Evolutionary conservation across 768 basidiomycete genomes (phyloP).

Genomic region (Leccinum pellstonianum): DNA sequence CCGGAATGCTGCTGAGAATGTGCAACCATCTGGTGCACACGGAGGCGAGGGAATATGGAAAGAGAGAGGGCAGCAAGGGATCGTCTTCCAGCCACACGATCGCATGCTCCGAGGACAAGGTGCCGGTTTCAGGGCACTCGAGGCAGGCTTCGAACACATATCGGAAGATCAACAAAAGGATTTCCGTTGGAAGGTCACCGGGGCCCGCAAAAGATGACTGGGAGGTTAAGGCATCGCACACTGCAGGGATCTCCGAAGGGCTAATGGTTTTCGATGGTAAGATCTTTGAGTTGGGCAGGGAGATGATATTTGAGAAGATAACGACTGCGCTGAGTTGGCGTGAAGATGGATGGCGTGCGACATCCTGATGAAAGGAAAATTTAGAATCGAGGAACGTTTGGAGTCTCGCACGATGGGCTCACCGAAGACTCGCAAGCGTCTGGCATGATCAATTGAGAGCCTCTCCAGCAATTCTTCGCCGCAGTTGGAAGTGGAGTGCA

Average conservation of each 20-base stretch:
- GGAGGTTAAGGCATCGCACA: neutral
- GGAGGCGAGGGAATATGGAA: conserved; percentile 12
- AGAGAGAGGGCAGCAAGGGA: conserved; percentile 7
- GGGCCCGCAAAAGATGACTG: neutral
- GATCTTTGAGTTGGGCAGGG: neutral
- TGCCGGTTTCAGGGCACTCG: neutral
- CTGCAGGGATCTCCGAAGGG: no score
- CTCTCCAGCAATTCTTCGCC: neutral
- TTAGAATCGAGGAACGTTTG: neutral
- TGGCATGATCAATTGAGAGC: neutral
- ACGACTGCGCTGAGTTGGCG: neutral
- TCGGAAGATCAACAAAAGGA: conserved; percentile 5
- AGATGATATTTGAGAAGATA: neutral
- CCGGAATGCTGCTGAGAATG: conserved; percentile 10
- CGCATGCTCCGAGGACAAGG: neutral
- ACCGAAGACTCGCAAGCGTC: neutral
- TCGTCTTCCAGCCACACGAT: conserved; percentile 12
- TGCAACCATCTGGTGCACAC: conserved; percentile 20
- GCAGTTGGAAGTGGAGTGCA: neutral
- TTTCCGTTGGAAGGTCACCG: conserved; percentile 6
- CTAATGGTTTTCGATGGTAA: neutral
- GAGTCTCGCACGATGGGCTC: neutral
- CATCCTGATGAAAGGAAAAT: neutral
- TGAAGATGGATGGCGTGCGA: neutral
- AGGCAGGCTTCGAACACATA: conserved; percentile 6